Base-by-base conservation (phyloP, 2,329 filamentous ascomycete species). In the Daldinia sp. region DNA sequence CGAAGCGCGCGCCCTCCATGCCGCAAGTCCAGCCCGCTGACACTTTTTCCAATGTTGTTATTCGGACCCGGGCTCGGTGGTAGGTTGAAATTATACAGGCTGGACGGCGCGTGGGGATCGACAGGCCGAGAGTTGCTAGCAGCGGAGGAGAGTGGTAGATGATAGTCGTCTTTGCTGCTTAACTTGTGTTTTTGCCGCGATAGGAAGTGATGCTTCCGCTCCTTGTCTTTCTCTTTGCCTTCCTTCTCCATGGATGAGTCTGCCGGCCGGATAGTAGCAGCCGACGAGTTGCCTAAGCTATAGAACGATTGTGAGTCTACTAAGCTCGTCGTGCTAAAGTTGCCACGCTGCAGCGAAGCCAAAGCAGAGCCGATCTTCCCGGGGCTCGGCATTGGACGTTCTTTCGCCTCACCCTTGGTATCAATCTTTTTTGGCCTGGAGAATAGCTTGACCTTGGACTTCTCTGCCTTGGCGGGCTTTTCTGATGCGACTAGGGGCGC, bases 391-490 rank as follows among this genome's bases (percentile, higher is more conserved):
- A 92, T 75, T 1, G 88, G 84, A 68, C 90, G 89, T 15, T 89
- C 83, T 71, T 87, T 89, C 5, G 82, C 68, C 8, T 92, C 89
- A 32, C 87, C 84, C 74, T 90, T 92, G 59, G 88, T 87, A 51
- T 86, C 85, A 70, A 93, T 91, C 77, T 90, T 93, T 72, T 90
- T 90, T 0, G 90, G 90, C 51, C 91, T 85, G 5, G 89, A 92
- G 74, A 94, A 94, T 25, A 94, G 82, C 79, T 94, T 94, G 75
- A 92, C 90, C 77, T 93, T 93, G 64, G 88, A 88, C 76, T 92
- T 91, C 70, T 92, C 89, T 25, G 85, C 81, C 70, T 86, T 85
- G 29, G 75, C 71, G 19, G 84, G 83, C 75, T 90, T 89, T 68
- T 90, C 88, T 2, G 81, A 77, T 43, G 79, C 70, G 7, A 74